Percentiles rank a stretch among this genome's conserved stretches.
Conservation (phyloP, 805 yeast species). For the Danielia reshetovae region DNA sequence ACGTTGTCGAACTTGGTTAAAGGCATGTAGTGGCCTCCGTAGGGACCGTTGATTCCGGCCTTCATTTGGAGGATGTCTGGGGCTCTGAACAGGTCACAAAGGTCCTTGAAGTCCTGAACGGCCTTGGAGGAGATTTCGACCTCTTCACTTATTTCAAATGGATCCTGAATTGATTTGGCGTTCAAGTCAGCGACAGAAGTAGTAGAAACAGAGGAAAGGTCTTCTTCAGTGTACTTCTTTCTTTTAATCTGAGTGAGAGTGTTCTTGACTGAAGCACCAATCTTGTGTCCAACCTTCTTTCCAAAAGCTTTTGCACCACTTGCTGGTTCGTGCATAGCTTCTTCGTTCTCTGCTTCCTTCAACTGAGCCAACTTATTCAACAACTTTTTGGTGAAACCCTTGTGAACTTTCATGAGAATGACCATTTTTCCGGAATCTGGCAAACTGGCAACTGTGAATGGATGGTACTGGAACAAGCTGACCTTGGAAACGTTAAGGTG, state of each 20-base stretch:
- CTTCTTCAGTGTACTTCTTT: slow-evolving; percentile 1
- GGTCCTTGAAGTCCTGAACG: neutral
- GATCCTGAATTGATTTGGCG: no score
- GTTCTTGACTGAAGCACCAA: no score
- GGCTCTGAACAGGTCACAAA: slow-evolving; percentile 1
- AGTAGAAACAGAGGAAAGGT: neutral
- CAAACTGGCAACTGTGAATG: slow-evolving; percentile 43
- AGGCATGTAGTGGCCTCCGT: slow-evolving; percentile 41
- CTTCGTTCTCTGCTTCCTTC: slow-evolving; percentile 10
- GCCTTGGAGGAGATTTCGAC: neutral
- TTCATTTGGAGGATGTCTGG: slow-evolving; percentile 22
- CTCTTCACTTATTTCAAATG: neutral
- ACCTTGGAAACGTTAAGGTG: slow-evolving; percentile 38
- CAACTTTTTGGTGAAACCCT: slow-evolving; percentile 42
- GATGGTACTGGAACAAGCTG: slow-evolving; percentile 39
- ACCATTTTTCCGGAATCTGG: slow-evolving; percentile 36
- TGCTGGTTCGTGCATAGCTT: slow-evolving; percentile 1
- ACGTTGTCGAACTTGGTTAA: slow-evolving; percentile 39
- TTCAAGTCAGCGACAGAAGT: neutral
- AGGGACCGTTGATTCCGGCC: slow-evolving; percentile 44
- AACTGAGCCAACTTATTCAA: slow-evolving; percentile 22
- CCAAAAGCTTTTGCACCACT: no score
- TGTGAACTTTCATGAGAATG: slow-evolving; percentile 36
- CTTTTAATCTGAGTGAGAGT: slow-evolving; percentile 1
- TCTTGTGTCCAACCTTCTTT: no score